These are phyloP conservation scores for Pisolithus orientalis DNA, from an alignment of 768 basidiomycete species.

Conservation along the genomic window DNA sequence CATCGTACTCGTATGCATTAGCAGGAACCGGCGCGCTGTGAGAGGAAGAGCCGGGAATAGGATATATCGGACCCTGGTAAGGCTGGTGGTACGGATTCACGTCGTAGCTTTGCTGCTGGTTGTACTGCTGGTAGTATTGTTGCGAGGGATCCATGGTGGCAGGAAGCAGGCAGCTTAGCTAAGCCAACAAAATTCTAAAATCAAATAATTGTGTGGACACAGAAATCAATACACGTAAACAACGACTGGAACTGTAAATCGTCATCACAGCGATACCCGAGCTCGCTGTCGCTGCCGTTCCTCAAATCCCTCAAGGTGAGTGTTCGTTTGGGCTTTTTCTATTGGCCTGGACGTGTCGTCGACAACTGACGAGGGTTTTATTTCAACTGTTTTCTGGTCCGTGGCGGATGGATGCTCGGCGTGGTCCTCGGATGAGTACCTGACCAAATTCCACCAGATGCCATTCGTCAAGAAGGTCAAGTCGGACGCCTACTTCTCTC, in stretches of 20 bases:
- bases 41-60: conserved; percentile 54
- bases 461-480: conserved; percentile 98
- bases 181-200: background rate
- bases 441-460: conserved; percentile 45
- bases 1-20: conserved; percentile 90
- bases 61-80: conserved; percentile 69
- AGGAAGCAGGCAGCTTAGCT: background rate
- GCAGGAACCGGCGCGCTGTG: conserved; percentile 78
- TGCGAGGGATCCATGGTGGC: conserved; percentile 26
- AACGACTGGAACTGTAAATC: conserved; percentile 8
- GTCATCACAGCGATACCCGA: conserved; percentile 5
- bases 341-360: background rate
- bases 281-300: conserved; percentile 25
- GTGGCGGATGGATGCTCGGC: conserved; percentile 26
- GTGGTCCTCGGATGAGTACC: conserved; percentile 23
- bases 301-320: conserved; percentile 37
- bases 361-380: background rate
- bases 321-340: background rate
- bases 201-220: too few relatives aligned
- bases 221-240: conserved; percentile 26
- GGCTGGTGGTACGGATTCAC: conserved; percentile 80
- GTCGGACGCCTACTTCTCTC: conserved; percentile 95
- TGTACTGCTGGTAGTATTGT: conserved; percentile 45
- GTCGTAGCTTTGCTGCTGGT: conserved; percentile 50
- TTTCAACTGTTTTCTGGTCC: background rate